Base-by-base conservation (phyloP, 345 rosid species). In the Rhizophora apiculata region DNA sequence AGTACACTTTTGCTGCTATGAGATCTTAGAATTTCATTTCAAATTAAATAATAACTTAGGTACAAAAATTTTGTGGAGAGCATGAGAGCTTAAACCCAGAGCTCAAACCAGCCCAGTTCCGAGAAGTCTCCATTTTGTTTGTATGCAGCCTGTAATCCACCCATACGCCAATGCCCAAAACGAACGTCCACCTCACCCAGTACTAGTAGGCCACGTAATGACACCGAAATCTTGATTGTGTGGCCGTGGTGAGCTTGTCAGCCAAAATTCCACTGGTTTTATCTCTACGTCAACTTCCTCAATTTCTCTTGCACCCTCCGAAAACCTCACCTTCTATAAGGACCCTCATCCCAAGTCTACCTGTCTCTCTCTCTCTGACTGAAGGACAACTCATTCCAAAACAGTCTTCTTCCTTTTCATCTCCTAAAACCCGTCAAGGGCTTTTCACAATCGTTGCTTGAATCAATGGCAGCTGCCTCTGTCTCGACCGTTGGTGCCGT, bases 401-500 rank as follows among this genome's bases (percentile, higher is more conserved):
- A 34, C 63, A 13, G 62, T 72, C 72, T 21, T 72, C 74, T 75
- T 65, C 34, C 36, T 36, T 51, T 18, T 69, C 74, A 75, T 65
- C 52, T 54, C 59, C 51, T 46, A 20, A 27, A 21, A 4, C 18
- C 57, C 48, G 10, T 20, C 30, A 56, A 56, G 30, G 18, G 30
- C 49, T 56, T 16, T 3, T 74, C 76, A 16, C 61, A 3, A 26
- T 62, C 74, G 27, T 75, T 49, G 24, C 24, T 24, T 24, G 34
- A 70, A 65, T 71, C 85, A 36, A 82, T 81, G 83, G 79, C 49
- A 3, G 49, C 86, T 61, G 34, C 83, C 39, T 65, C 81, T 43
- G 70, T 82, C 49, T 81, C 78, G 19, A 61, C 86, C 73, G 65
- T 85, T 16, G 81, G 79, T 48, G 63, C 80, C 51, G 76, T 77